These are phyloP conservation scores for Gracilaria vermiculophylla DNA, from an alignment of 23 red algal species.

Conservation along the genomic window DNA sequence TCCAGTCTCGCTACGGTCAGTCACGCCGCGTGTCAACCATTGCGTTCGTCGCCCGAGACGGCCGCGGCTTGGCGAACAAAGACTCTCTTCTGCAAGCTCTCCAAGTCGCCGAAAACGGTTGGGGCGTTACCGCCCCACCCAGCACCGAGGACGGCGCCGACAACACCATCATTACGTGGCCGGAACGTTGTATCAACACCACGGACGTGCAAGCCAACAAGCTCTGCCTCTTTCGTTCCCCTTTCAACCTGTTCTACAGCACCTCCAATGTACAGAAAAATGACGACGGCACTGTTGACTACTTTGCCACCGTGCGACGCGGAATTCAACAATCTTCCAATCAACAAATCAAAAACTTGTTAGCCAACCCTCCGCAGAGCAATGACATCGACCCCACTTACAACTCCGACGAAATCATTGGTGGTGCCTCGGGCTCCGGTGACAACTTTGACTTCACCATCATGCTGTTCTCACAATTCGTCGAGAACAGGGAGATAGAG, in stretches of 20 bases:
- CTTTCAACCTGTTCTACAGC: slow-evolving; percentile 66
- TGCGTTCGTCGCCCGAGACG: slow-evolving; percentile 3
- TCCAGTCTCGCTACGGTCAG: slow-evolving; percentile 36
- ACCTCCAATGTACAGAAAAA: neutral
- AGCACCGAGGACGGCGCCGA: slow-evolving; percentile 6
- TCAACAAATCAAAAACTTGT: slow-evolving; percentile 27
- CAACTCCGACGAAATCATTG: slow-evolving; percentile 44
- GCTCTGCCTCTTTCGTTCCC: slow-evolving; percentile 20
- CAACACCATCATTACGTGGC: slow-evolving; percentile 16
- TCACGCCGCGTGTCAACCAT: slow-evolving; percentile 20
- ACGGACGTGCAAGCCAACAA: neutral
- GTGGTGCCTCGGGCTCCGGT: slow-evolving; percentile 2
- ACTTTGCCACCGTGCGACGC: slow-evolving; percentile 52
- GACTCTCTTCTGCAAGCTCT: slow-evolving; percentile 41
- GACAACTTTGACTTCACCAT: neutral
- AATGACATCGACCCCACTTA: slow-evolving; percentile 7
- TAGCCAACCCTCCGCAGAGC: slow-evolving; percentile 10
- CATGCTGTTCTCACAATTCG: slow-evolving; percentile 25
- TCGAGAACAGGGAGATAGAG: slow-evolving; percentile 44
- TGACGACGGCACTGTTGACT: slow-evolving; percentile 39
- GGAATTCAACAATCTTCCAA: slow-evolving; percentile 27
- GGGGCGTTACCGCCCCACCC: neutral
- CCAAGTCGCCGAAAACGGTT: slow-evolving; percentile 12
- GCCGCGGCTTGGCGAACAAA: slow-evolving; percentile 35
- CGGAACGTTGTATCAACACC: slow-evolving; percentile 36